Evolutionary conservation across 2,329 filamentous ascomycete species (phyloP), one percentile per base, ranked within the genome.

Genomic region (Clathrospora elynae): DNA sequence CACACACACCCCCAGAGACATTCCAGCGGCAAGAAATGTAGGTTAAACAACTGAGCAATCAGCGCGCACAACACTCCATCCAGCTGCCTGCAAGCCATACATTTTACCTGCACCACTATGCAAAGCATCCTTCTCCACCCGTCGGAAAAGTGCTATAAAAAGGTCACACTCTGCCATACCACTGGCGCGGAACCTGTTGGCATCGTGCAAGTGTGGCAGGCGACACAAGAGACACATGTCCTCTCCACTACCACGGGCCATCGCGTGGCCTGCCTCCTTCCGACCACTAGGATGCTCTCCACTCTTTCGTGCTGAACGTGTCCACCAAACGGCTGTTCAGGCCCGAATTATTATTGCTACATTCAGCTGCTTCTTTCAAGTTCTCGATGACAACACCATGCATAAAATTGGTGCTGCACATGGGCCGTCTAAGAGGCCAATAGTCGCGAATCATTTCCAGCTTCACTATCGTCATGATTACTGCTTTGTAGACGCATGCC

Each of bases 201-300:
- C 34, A 46, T 40, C 38, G 38, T 48, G 35, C 31, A 35, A 32
- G 48, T 49, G 46, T 47, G 37, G 46, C 51, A 55, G 45, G 55
- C 57, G 44, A 56, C 54, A 59, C 57, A 49, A 43, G 35, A 32
- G 52, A 53, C 53, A 55, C 57, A 49, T 51, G 53, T 57, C 48
- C 49, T 51, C 47, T 51, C 42, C 43, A 36, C 37, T 28, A 20
- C 44, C 45, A 51, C 48, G 44, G 48, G 42, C 49, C 46, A 49
- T 46, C 38, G 45, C 48, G 35, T 46, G 41, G 32, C 32, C 43
- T 31, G 34, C 19, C 26, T 30, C 35, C 11, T 31, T 41, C 36
- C 42, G 31, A 35, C 12, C 16, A 30, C 32, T 45, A 17, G 36
- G 24, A 20, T 34, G 16, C n/a, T 36, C 39, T 33, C 37, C 29